Evolutionary conservation across 2,329 filamentous ascomycete genomes (phyloP).

Genomic region (Pestalotiopsis sp.): DNA sequence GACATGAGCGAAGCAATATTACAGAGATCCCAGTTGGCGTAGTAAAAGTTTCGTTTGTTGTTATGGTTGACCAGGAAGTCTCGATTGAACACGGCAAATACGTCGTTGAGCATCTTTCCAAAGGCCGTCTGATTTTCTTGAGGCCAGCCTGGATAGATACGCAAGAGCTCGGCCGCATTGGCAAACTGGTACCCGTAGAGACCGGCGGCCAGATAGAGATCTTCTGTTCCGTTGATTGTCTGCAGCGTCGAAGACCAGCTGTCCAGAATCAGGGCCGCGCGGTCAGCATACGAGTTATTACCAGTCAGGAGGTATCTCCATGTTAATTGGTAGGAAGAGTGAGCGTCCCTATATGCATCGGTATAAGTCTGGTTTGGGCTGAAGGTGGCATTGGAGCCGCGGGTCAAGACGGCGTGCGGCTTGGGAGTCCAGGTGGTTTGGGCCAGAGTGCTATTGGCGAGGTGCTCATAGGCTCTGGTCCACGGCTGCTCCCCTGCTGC

Average conservation of each 20-base stretch:
- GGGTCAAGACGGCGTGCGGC: constrained; percentile 35
- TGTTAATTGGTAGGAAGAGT: constrained; percentile 40
- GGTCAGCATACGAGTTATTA: constrained; percentile 37
- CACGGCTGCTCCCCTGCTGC: constrained; percentile 13
- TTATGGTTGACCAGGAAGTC: constrained; percentile 41
- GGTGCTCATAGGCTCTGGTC: constrained; percentile 13
- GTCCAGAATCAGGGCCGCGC: constrained; percentile 38
- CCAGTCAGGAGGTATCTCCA: constrained; percentile 42
- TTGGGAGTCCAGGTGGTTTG: constrained; percentile 29
- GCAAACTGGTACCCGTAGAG: constrained; percentile 49
- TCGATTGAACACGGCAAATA: constrained; percentile 41
- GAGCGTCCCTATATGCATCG: constrained; percentile 34
- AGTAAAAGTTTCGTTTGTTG: constrained; percentile 34
- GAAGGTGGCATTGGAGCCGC: constrained; percentile 30
- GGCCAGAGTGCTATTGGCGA: constrained; percentile 25
- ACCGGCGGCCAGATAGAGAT: constrained; percentile 41
- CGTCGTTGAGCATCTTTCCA: constrained; percentile 33
- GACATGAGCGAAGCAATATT: constrained; percentile 43
- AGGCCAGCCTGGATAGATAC: constrained; percentile 35
- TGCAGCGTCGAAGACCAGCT: constrained; percentile 39
- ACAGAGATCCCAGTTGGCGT: constrained; percentile 48
- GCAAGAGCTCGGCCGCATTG: constrained; percentile 46
- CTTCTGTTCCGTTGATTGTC: constrained; percentile 34
- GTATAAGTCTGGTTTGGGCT: constrained; percentile 33
- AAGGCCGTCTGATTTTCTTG: constrained; percentile 22